A percentile compares a stretch with the other conserved stretches of the same genome.
These are phyloP conservation scores for Schizosaccharomyces lindneri DNA, from an alignment of 805 yeast genomes.

Conservation along the genomic window DNA sequence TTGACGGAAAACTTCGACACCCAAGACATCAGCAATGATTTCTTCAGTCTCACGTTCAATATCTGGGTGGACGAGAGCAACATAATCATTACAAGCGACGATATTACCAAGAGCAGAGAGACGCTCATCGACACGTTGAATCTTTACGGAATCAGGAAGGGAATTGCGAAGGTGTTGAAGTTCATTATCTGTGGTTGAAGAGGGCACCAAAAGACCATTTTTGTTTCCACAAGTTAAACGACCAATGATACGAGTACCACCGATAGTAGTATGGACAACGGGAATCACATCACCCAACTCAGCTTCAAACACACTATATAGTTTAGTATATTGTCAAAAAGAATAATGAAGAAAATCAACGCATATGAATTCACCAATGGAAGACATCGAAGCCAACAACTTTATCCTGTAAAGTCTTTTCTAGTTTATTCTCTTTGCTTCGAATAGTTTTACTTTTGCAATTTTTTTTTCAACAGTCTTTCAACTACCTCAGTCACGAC, in stretches of 20 bases:
- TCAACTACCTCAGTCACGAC: no score
- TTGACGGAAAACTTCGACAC: conserved; percentile 97
- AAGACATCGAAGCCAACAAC: neutral
- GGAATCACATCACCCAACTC: conserved; percentile 93
- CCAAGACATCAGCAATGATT: conserved; percentile 87
- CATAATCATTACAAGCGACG: conserved; percentile 95
- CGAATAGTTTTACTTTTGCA: no score
- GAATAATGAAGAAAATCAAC: neutral
- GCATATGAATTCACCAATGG: neutral
- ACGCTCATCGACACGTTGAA: conserved; percentile 95
- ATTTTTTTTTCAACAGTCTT: no score
- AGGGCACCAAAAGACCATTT: conserved; percentile 88
- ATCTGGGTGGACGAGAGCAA: conserved; percentile 96
- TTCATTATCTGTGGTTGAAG: conserved; percentile 95
- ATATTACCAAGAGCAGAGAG: conserved; percentile 92
- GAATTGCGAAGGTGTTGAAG: conserved; percentile 90
- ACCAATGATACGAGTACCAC: conserved; percentile 94
- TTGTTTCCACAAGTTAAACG: conserved; percentile 93
- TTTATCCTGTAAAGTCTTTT: neutral
- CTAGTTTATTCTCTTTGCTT: no score
- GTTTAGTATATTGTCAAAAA: conserved; percentile 7
- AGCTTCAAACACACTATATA: conserved; percentile 83
- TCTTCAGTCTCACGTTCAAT: conserved; percentile 98
- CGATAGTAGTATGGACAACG: conserved; percentile 88
- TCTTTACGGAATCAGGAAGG: conserved; percentile 80